Base-by-base conservation (phyloP, 1,139 yeast genomes). In the Yarrowia galli region DNA sequence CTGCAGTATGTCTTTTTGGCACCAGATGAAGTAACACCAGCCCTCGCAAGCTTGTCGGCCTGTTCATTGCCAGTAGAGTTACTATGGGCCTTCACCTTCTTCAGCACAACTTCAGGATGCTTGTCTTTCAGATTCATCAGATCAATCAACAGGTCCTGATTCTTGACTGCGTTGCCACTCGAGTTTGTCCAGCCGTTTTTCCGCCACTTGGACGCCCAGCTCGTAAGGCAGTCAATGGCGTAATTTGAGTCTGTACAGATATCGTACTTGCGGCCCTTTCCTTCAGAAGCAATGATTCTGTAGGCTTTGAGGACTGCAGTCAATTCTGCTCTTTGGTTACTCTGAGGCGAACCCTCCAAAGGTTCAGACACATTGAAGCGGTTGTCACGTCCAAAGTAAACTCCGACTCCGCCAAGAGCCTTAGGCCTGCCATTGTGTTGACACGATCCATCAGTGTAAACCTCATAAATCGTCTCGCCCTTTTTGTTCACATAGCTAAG, bases 171-270 rank as follows among this genome's bases (percentile, higher is more conserved):
- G 8, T 28, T 8, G 32, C 32, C 32, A 6, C 8, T 28, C 32
- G 10, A 8, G 4, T 28, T 28, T 6, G 71, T 79, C 86, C 89
- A 89, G 10, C 84, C 86, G 71, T 86, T 86, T 6, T 67, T 60
- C 48, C 76, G 78, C 92, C 93, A 89, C 1, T 73, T 78, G 1
- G 75, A 68, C n/a, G 79, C 74, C 92, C 92, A 89, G 1, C 71
- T 72, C 0, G 82, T 82, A 10, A 87, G 67, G 49, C 84, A 77
- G 2, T 85, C 80, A 43, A 81, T 80, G 1, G n/a, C 18, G 2
- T 38, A n/a, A 16, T 20, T n/a, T n/a, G 43, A 38, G 20, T 38
- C 43, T 2, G 36, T 35, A 9, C 15, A 12, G 15, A 35, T 35
- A 1, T 35, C 36, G 15, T 12, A 35, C 36, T 35, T 35, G 15